Percentiles rank a stretch among this genome's conserved stretches.
phyloP scores from a whole-genome alignment of 805 yeast genomes.

The Yarrowia keelungensis region DNA sequence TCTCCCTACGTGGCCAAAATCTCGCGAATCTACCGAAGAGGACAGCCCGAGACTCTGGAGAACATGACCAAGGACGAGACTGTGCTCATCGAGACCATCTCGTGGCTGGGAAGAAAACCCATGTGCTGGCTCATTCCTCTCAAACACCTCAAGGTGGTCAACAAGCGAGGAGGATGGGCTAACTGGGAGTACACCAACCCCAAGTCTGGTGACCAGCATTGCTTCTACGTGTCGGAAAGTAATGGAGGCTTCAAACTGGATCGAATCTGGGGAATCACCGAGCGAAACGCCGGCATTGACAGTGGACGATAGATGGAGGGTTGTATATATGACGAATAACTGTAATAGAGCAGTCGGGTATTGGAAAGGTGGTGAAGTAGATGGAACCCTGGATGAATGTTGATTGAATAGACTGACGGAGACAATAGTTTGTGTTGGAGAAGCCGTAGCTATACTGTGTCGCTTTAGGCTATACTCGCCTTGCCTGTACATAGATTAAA shows the following conservation, averaged over 20 bases:
- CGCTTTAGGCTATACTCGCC: no score
- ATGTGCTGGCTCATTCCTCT: constrained; percentile 67
- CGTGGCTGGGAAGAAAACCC: constrained; percentile 68
- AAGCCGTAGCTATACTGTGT: no score
- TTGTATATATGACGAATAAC: background rate
- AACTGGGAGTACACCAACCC: constrained; percentile 54
- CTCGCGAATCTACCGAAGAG: constrained; percentile 69
- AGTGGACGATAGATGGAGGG: constrained; percentile 60
- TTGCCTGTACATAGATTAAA: no score
- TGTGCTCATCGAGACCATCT: constrained; percentile 70
- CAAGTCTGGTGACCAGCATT: constrained; percentile 47
- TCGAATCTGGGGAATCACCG: constrained; percentile 83
- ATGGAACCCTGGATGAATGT: no score
- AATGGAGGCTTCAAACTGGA: constrained; percentile 86
- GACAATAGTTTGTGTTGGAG: no score
- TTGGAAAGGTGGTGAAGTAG: no score
- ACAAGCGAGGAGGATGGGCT: constrained; percentile 57
- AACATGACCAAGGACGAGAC: constrained; percentile 67
- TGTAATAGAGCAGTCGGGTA: no score
- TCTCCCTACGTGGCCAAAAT: constrained; percentile 72
- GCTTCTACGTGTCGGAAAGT: constrained; percentile 71
- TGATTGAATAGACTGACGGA: no score
- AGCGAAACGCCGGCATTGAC: constrained; percentile 67
- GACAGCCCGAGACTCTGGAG: constrained; percentile 67
- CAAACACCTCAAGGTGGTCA: constrained; percentile 55